phyloP scores from a whole-genome alignment of 169 alveolate species.

The Eimeria falciformis region DNA sequence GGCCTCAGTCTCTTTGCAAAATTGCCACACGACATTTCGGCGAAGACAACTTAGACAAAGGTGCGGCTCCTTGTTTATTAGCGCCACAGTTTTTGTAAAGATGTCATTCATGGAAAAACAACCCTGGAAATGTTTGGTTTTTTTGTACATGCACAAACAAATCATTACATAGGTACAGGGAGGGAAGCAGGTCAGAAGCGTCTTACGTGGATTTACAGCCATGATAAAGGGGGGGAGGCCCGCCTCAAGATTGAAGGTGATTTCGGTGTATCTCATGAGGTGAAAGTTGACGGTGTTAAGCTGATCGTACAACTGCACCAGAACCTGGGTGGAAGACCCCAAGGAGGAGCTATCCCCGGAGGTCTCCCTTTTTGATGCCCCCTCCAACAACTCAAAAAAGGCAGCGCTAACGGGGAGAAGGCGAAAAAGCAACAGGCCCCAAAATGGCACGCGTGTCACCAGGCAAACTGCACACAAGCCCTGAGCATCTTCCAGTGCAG shows the following conservation, averaged over 20 bases:
- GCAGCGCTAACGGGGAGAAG: conserved; percentile 72
- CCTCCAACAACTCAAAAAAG: conserved; percentile 61
- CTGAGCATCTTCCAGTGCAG: conserved; percentile 35
- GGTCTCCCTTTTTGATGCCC: neutral
- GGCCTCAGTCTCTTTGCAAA: too few relatives aligned
- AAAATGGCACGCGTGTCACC: conserved; percentile 70
- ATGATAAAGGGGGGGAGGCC: conserved; percentile 66
- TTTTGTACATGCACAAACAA: too few relatives aligned
- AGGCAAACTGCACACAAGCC: conserved; percentile 68
- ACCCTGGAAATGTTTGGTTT: neutral
- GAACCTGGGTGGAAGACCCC: conserved; percentile 47
- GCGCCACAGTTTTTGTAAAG: too few relatives aligned
- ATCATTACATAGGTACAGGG: neutral
- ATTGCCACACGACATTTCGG: too few relatives aligned
- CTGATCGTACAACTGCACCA: conserved; percentile 56
- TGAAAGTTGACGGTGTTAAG: conserved; percentile 55
- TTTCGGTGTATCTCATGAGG: conserved; percentile 70
- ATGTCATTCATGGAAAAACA: neutral
- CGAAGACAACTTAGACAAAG: too few relatives aligned
- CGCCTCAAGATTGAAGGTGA: conserved; percentile 70
- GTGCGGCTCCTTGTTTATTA: too few relatives aligned
- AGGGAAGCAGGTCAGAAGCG: neutral
- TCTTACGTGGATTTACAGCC: conserved; percentile 52
- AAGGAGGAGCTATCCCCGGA: neutral
- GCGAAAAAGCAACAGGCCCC: conserved; percentile 71